Evolutionary conservation across 805 yeast genomes (phyloP), one percentile per base, ranked within the genome.

Genomic region (Wickerhamomyces hampshirensis): DNA sequence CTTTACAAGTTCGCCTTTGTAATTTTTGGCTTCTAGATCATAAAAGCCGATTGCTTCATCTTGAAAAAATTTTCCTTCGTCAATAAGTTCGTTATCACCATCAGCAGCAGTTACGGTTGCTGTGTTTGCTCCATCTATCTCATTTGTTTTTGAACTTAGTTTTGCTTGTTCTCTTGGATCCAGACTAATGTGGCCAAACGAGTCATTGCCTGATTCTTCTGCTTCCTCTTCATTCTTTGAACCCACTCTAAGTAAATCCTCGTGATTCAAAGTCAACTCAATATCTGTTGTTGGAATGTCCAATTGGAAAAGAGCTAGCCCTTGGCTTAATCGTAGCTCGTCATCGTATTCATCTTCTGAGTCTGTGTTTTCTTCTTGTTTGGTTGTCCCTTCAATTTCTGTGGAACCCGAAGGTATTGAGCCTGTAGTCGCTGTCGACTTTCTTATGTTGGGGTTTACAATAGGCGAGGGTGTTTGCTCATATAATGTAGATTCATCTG

Each of bases 1-100:
- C 21, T 80, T 71, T 58, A 66, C 80, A 5, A 70, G 71, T 39
- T 77, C 53, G 18, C 81, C 83, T 36, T 69, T 65, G 52, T 69
- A 66, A 62, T 82, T 86, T 31, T 56, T 51, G 9, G 93, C 82
- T n/a, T 66, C 56, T 38, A 84, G 73, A 6, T 71, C 75, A 69
- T 86, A 87, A 55, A 87, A 83, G 5, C 60, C 55, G 21, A 79
- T 21, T 11, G n/a, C n/a, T n/a, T n/a, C n/a, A n/a, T 21, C 11
- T 21, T 21, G 24, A 21, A 11, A 8, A 8, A 21, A 21, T 21
- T 21, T 11, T 21, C 11, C 24, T 8, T 21, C 11, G 24, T 8
- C 11, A 21, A 8, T n/a, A n/a, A n/a, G n/a, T n/a, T n/a, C n/a
- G n/a, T n/a, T n/a, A n/a, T n/a, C n/a, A n/a, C n/a, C n/a, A n/a